These are phyloP conservation scores for Catharanthus roseus DNA, from an alignment of 257 asterid species.

Conservation along the genomic window DNA sequence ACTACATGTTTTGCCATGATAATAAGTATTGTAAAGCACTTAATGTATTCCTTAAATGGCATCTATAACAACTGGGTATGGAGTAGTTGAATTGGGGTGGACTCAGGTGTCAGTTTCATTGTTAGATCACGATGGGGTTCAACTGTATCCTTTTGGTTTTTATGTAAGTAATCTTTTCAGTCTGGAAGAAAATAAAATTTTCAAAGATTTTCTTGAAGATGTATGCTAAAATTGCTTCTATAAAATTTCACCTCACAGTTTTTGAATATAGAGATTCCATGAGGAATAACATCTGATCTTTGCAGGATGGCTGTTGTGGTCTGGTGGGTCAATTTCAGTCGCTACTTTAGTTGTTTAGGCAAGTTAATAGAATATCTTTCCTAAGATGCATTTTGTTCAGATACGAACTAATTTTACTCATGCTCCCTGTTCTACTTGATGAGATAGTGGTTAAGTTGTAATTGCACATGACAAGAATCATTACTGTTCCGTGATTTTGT, in stretches of 20 bases:
- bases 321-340: background rate
- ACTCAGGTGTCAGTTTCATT: background rate
- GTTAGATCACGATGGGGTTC: background rate
- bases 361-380: background rate
- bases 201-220: background rate
- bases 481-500: background rate
- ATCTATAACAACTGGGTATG: background rate
- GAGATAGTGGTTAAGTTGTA: background rate
- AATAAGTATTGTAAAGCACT: no score
- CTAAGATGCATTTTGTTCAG: background rate
- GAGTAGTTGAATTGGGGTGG: background rate
- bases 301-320: conserved; percentile 4
- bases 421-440: background rate
- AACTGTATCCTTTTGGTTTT: background rate
- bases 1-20: background rate
- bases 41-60: background rate
- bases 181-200: background rate
- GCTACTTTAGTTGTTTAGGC: conserved; percentile 1
- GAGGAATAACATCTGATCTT: conserved; percentile 5
- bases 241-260: background rate
- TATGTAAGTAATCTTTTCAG: background rate
- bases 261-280: background rate
- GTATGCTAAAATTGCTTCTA: background rate
- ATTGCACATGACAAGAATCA: background rate
- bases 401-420: no score